Evolutionary conservation across 2,329 filamentous ascomycete genomes (phyloP), one percentile per base, ranked within the genome.

Genomic region (Pyrenophora tritici-repentis): DNA sequence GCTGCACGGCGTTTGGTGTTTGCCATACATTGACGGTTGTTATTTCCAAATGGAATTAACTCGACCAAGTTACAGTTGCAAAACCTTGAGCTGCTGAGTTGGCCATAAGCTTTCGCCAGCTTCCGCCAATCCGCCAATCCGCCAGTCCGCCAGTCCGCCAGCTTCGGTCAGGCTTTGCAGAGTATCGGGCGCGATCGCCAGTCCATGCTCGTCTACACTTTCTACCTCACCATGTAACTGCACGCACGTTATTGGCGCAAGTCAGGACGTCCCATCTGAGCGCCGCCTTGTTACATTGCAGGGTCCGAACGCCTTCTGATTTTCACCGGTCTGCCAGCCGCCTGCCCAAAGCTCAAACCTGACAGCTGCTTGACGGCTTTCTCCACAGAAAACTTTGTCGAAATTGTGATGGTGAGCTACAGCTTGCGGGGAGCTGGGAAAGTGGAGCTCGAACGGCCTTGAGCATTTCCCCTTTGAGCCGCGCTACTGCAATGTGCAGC

Each of bases 401-500:
- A 67, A 64, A 69, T 67, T 67, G 44, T 59, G 36, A 59, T 62
- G 34, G 50, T 59, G 57, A 59, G 58, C 52, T 63, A 63, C 62
- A 63, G 68, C 70, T 56, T 70, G 67, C 69, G 71, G 70, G 70
- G 70, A 73, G 67, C 60, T 66, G 68, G 70, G 67, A 70, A 44
- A 56, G 67, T 67, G 65, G 63, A 29, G 53, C 47, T 54, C 42
- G 59, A 69, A 67, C 63, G 63, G 55, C 40, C 63, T 63, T 65
- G 47, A 50, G 50, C 53, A 56, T 55, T 42, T 37, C 59, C 47
- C 51, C 52, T 55, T 56, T 61, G 53, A 61, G 56, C 50, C 50
- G 51, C 68, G 61, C 70, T 71, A 70, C 66, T 68, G 64, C 62
- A 66, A 58, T 61, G 61, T 67, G 56, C 68, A 67, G 63, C 68